phyloP scores from a whole-genome alignment of 2,329 filamentous ascomycete genomes.

The Aaosphaeria arxii region DNA sequence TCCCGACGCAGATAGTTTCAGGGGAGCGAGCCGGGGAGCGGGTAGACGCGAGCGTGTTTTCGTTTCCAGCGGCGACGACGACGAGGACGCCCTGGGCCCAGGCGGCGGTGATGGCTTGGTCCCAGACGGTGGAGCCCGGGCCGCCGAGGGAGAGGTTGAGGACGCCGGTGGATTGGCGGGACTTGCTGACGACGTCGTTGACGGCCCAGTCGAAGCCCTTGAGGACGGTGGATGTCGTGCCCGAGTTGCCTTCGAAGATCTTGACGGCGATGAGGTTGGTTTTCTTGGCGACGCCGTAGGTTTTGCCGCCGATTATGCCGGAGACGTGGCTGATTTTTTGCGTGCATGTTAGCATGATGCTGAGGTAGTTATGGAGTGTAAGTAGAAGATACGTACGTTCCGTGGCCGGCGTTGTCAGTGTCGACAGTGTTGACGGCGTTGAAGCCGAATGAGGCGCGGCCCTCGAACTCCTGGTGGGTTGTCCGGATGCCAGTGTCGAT shows the following conservation, averaged over 20 bases:
- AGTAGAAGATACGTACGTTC: constrained; percentile 18
- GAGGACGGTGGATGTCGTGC: constrained; percentile 22
- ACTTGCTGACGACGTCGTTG: constrained; percentile 30
- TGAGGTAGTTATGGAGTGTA: not conserved
- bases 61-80: constrained; percentile 36
- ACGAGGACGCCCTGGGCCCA: constrained; percentile 31
- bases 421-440: constrained; percentile 20
- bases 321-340: constrained; percentile 24
- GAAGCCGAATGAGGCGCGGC: constrained; percentile 26
- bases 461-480: constrained; percentile 45
- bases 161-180: constrained; percentile 25
- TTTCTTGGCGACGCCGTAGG: constrained; percentile 33
- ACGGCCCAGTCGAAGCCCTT: constrained; percentile 32
- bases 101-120: constrained; percentile 31
- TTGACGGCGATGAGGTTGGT: constrained; percentile 36
- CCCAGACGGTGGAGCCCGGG: constrained; percentile 18
- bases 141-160: constrained; percentile 40
- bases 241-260: constrained; percentile 21
- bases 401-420: constrained; percentile 27
- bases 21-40: constrained; percentile 32
- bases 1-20: constrained; percentile 36
- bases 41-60: constrained; percentile 18
- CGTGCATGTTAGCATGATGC: not conserved
- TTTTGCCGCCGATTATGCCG: constrained; percentile 25
- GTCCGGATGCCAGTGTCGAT: constrained; percentile 63